phyloP scores from a whole-genome alignment of 2,329 filamentous ascomycete genomes.

The Aureobasidium sp. region DNA sequence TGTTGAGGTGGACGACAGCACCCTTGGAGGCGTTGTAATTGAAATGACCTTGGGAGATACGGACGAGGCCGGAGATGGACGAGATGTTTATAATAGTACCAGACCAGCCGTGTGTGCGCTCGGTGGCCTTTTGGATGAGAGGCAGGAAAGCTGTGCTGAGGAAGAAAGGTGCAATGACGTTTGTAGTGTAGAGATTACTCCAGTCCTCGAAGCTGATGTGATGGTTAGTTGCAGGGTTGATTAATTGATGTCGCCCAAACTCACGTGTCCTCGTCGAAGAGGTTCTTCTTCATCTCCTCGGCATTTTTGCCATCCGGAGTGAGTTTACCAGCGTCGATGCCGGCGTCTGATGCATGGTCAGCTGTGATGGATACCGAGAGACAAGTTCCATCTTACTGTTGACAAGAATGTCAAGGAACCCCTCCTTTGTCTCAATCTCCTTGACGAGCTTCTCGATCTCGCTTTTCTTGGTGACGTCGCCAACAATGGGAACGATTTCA shows the following conservation, averaged over 20 bases:
- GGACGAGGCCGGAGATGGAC: constrained; percentile 39
- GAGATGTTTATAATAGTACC: constrained; percentile 41
- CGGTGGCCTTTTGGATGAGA: constrained; percentile 38
- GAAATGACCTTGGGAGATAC: constrained; percentile 40
- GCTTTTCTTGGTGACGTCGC: constrained; percentile 39
- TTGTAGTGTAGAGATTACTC: constrained; percentile 40
- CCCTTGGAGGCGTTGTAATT: constrained; percentile 45
- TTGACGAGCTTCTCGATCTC: constrained; percentile 36
- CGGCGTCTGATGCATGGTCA: background rate
- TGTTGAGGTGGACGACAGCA: constrained; percentile 48
- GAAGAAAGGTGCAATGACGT: constrained; percentile 43
- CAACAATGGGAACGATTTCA: constrained; percentile 40
- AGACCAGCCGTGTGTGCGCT: constrained; percentile 25
- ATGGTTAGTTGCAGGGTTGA: constrained; percentile 34
- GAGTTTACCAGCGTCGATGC: constrained; percentile 25
- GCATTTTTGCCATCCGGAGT: constrained; percentile 34
- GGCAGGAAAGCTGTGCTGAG: constrained; percentile 41
- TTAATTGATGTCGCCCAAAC: background rate
- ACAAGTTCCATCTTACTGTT: constrained; percentile 25
- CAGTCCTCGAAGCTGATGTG: constrained; percentile 35
- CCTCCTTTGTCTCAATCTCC: constrained; percentile 39
- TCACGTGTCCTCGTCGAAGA: constrained; percentile 1
- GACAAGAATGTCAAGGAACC: constrained; percentile 37
- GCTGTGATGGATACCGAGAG: constrained; percentile 39
- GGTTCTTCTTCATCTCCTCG: constrained; percentile 18